phyloP scores from a whole-genome alignment of 2,329 filamentous ascomycete genomes.

The Ophiostoma tasmaniense region DNA sequence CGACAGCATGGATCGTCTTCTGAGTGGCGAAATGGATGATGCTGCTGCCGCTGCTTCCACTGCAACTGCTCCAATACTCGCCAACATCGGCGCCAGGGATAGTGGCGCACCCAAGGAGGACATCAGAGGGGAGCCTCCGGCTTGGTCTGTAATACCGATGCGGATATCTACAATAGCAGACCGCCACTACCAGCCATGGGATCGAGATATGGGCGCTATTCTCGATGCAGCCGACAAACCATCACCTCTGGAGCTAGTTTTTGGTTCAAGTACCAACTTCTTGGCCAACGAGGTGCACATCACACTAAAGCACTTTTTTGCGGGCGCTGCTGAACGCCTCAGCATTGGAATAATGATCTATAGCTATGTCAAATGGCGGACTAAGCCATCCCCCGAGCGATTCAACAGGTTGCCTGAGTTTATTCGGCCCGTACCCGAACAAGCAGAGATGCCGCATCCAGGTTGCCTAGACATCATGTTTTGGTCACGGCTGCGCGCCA shows the following conservation, averaged over 20 bases:
- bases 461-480: constrained; percentile 10
- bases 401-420: constrained; percentile 5
- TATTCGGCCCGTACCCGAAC: constrained; percentile 7
- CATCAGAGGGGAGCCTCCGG: not conserved
- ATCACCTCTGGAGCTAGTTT: constrained; percentile 10
- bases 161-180: not conserved
- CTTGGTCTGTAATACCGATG: constrained; percentile 9
- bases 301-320: constrained; percentile 4
- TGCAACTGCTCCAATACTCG: not conserved
- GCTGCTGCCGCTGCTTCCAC: not conserved
- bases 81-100: not conserved
- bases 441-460: constrained; percentile 4
- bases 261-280: constrained; percentile 2
- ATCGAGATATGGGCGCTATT: constrained; percentile 9
- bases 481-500: constrained; percentile 7
- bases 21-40: not conserved
- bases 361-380: constrained; percentile 15
- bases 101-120: not conserved
- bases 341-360: constrained; percentile 7
- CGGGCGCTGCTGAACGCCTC: constrained; percentile 1
- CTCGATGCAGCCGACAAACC: constrained; percentile 9
- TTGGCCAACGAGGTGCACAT: constrained; percentile 12
- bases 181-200: constrained; percentile 6
- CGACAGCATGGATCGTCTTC: not conserved
- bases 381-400: constrained; percentile 1